A percentile compares a stretch with the other conserved stretches of the same genome.
phyloP scores from a whole-genome alignment of 169 alveolate species.

The Perkinsus marinus region DNA sequence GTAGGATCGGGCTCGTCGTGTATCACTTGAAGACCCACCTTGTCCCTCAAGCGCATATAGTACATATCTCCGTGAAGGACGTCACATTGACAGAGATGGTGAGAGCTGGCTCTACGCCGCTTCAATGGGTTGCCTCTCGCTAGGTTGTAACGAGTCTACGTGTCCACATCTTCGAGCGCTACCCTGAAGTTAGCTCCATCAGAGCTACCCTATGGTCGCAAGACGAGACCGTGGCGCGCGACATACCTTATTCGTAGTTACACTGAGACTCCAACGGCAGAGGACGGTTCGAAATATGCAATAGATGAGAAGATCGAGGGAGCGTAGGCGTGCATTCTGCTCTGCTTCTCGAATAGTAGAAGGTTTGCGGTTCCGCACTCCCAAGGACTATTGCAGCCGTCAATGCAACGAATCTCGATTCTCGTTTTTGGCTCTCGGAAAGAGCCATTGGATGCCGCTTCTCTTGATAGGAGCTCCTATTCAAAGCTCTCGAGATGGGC shows the following conservation, averaged over 20 bases:
- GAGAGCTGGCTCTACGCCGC: neutral
- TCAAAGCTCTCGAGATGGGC: no score
- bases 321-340: neutral
- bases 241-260: neutral
- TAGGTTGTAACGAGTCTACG: neutral
- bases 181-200: neutral
- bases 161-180: neutral
- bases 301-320: neutral
- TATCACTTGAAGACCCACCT: neutral
- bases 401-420: neutral
- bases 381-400: no score
- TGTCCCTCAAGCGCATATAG: neutral
- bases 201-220: neutral
- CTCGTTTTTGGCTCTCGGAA: neutral
- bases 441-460: no score
- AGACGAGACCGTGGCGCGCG: neutral
- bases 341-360: no score
- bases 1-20: neutral
- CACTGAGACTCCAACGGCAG: neutral
- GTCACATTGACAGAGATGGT: neutral
- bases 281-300: neutral
- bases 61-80: neutral
- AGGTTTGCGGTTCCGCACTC: no score
- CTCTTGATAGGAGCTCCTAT: no score
- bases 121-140: neutral